Percentiles rank a stretch among this genome's conserved stretches.
phyloP scores from a whole-genome alignment of 2,329 filamentous ascomycete genomes.

The Cladosporium halotolerans region DNA sequence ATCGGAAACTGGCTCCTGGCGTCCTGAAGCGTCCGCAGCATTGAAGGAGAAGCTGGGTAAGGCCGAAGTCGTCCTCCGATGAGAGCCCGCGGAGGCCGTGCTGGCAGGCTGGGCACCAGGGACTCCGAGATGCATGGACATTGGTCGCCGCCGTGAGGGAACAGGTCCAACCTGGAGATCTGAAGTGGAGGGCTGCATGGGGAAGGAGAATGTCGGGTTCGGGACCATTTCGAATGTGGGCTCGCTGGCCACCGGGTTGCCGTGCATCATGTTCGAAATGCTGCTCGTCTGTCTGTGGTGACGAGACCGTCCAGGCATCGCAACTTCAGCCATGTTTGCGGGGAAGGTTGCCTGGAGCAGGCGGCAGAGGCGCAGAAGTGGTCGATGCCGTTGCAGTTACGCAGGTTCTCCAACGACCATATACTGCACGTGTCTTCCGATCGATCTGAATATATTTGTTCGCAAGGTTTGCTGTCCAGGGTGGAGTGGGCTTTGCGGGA shows the following conservation, averaged over 20 bases:
- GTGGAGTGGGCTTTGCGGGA: neutral
- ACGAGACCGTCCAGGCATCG: conserved; percentile 14
- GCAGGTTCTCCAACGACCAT: neutral
- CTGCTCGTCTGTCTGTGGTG: conserved; percentile 33
- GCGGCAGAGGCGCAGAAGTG: neutral
- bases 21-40: conserved; percentile 34
- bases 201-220: conserved; percentile 46
- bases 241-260: conserved; percentile 8
- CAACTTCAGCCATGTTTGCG: conserved; percentile 25
- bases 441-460: neutral
- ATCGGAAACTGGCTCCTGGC: conserved; percentile 29
- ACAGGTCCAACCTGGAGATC: conserved; percentile 6
- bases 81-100: conserved; percentile 28
- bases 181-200: conserved; percentile 31
- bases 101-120: conserved; percentile 32
- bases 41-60: conserved; percentile 47
- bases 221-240: conserved; percentile 37
- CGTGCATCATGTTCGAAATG: conserved; percentile 30
- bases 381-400: neutral
- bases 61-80: conserved; percentile 38
- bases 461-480: neutral
- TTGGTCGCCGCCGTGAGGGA: conserved; percentile 22
- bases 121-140: conserved; percentile 30
- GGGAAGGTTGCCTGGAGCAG: neutral
- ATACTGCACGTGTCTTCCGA: neutral